Base-by-base conservation (phyloP, 176 grass and related monocot genomes). In the Tuctoria greenei region DNA sequence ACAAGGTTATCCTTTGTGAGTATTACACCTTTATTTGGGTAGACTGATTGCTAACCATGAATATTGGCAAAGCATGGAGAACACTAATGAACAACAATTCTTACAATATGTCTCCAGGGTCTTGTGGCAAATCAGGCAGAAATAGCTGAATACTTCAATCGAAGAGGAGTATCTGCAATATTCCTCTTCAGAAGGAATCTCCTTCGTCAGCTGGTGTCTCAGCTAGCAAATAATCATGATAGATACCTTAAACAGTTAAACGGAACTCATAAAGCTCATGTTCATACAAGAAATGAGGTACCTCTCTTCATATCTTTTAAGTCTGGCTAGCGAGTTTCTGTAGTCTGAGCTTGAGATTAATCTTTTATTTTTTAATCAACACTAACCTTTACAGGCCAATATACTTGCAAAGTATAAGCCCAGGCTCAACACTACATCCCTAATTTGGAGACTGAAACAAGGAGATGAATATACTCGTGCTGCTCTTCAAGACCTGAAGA, bases 131-230 rank as follows among this genome's bases (percentile, higher is more conserved):
- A 97, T 75, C 84, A 87, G 20, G 69, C 44, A 4, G 47, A 76
- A 37, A 61, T 97, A 70, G 86, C 76, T 27, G 85, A 93, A 45
- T 97, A 97, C 69, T 97, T 97, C 59, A 86, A 66, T 50, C 74
- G 28, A 75, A 93, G 83, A 77, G 83, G 90, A 51, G 75, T 97
- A 2, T 93, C 69, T 58, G 93, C 46, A 55, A 80, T 97, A 86
- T 90, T 93, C 86, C 85, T 97, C 63, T 90, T 97, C 55, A 86
- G 93, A 85, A 88, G 93, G 74, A 97, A 97, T 59, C 80, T 87
- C 34, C 93, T 97, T 39, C 80, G 90, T 21, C 90, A 86, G 61
- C 82, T 97, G 74, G 90, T 93, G 60, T 97, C 90, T 0, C 77
- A 86, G 63, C 77, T 97, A 34, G 82, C 93, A 10, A 97, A 97